Conservation (phyloP, 2,329 filamentous ascomycete species). For the Fusarium sororula region DNA sequence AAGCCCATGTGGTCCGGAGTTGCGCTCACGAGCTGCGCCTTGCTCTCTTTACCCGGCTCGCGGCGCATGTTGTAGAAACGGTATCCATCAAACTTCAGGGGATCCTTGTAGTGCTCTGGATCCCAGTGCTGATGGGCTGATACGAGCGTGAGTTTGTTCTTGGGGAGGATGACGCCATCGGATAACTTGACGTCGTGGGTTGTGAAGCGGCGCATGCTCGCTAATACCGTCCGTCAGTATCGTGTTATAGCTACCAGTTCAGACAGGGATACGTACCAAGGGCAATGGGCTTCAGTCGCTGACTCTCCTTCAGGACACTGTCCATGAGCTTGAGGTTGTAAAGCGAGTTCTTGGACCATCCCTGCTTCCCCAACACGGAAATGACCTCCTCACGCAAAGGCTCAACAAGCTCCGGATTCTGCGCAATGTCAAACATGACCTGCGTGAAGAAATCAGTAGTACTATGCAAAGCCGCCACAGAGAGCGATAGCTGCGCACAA, state of each 20-base stretch:
- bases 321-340: background rate
- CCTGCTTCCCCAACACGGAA: background rate
- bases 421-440: background rate
- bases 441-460: background rate
- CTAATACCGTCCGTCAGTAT: background rate
- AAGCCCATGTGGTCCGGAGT: background rate
- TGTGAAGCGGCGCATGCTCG: background rate
- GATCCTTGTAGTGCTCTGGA: background rate
- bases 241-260: accelerated
- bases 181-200: background rate
- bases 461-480: background rate
- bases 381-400: background rate
- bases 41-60: background rate
- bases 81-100: background rate
- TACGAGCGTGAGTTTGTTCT: background rate
- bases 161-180: background rate
- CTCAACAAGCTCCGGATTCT: background rate
- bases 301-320: background rate
- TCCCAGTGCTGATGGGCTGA: background rate
- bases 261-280: background rate
- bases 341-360: background rate
- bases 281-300: background rate
- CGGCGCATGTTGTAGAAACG: background rate
- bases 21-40: background rate
- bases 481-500: background rate